Conservation (phyloP, 495 filamentous ascomycete genomes). For the Apiosordaria backusii region DNA sequence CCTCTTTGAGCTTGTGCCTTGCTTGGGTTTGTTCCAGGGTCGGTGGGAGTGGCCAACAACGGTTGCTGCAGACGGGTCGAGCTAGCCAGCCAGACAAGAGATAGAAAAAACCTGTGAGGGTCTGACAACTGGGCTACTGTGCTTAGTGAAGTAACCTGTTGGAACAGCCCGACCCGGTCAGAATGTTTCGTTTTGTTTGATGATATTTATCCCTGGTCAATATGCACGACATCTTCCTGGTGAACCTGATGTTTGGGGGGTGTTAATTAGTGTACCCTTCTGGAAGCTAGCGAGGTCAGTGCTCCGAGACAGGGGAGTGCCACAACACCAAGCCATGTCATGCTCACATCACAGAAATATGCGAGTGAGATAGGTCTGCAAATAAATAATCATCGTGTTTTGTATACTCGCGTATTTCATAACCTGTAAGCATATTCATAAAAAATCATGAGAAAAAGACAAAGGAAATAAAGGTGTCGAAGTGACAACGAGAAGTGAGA, state of each 20-base stretch:
- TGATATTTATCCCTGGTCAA: neutral
- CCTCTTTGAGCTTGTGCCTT: no score
- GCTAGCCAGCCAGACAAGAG: no score
- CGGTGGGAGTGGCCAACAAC: no score
- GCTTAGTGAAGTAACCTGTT: no score
- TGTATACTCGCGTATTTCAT: neutral
- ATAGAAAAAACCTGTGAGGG: neutral
- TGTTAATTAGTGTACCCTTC: neutral
- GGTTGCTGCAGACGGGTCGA: no score
- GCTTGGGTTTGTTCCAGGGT: no score
- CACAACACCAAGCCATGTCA: neutral
- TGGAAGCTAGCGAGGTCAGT: neutral
- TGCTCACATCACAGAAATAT: neutral
- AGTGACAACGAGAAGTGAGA: neutral
- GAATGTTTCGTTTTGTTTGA: neutral
- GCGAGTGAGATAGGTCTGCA: neutral
- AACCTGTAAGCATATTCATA: neutral
- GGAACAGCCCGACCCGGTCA: neutral
- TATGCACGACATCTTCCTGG: no score
- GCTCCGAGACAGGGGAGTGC: neutral
- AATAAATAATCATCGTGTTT: neutral
- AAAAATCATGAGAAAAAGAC: neutral
- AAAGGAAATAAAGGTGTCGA: neutral
- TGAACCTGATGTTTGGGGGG: no score
- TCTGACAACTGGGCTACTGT: neutral